Conservation (phyloP, 306 rosid genomes). For the Medicago ruthenica region DNA sequence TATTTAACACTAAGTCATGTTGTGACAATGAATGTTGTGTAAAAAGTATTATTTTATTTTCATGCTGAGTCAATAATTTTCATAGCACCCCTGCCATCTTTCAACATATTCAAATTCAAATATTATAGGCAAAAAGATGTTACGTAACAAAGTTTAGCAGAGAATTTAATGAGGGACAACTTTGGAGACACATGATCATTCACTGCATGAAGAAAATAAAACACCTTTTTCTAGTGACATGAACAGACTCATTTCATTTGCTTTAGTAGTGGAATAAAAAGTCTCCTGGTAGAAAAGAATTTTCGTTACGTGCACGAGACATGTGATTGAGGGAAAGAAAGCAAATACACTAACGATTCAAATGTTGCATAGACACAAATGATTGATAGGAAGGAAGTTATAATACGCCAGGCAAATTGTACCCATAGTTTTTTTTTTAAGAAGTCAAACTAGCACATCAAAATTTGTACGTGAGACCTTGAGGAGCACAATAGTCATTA, state of each 20-base stretch:
- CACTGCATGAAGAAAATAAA: neutral
- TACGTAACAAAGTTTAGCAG: neutral
- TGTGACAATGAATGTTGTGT: too few species aligned
- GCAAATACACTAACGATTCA: neutral
- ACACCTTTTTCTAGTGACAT: neutral
- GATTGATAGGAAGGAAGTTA: neutral
- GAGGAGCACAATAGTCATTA: too few species aligned
- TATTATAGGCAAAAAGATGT: neutral
- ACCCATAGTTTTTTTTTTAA: too few species aligned
- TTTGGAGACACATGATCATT: neutral
- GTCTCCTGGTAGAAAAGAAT: neutral
- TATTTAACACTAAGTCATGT: too few species aligned
- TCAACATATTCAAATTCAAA: neutral
- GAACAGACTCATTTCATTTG: neutral
- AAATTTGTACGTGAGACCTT: too few species aligned
- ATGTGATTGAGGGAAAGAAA: neutral
- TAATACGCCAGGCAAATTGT: neutral
- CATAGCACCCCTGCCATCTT: neutral
- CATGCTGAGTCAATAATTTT: neutral
- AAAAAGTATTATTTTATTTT: neutral
- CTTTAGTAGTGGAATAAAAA: neutral
- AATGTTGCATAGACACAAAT: neutral
- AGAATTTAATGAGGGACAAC: neutral
- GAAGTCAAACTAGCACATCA: too few species aligned
- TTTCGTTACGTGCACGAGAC: constrained; percentile 20